A percentile compares a stretch with the other conserved stretches of the same genome.
Conservation (phyloP, 306 rosid species). For the Begonia fuchsioides region DNA sequence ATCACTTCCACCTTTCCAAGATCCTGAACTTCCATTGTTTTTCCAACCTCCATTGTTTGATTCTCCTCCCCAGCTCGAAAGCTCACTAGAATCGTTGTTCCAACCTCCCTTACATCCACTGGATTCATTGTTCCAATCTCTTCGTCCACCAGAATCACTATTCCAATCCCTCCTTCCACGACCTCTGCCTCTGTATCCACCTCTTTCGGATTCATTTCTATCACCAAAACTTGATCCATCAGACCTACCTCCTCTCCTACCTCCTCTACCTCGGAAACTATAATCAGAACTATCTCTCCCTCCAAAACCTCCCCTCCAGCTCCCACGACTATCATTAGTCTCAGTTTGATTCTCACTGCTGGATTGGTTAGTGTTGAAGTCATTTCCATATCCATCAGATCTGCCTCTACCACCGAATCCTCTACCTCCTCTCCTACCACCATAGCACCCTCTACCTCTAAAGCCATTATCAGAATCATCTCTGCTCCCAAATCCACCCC, state of each 20-base stretch:
- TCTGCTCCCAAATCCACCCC: constrained; percentile 5
- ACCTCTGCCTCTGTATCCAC: constrained; percentile 47
- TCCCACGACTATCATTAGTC: constrained; percentile 10
- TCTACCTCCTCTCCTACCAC: constrained; percentile 36
- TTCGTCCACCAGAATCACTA: constrained; percentile 20
- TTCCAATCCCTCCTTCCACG: constrained; percentile 64
- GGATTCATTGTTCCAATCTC: constrained; percentile 35
- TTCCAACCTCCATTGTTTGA: constrained; percentile 25
- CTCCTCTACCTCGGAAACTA: constrained; percentile 21
- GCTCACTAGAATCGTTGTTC: not conserved
- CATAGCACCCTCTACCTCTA: constrained; percentile 44
- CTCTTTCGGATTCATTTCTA: constrained; percentile 23
- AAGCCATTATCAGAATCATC: constrained; percentile 6
- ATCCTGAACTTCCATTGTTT: constrained; percentile 20
- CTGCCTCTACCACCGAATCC: constrained; percentile 31
- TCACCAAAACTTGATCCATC: constrained; percentile 32
- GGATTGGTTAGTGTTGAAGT: constrained; percentile 6
- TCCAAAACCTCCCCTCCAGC: constrained; percentile 13
- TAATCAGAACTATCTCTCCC: constrained; percentile 5
- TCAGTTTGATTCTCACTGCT: constrained; percentile 15
- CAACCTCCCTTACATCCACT: constrained; percentile 2
- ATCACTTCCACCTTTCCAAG: constrained; percentile 25
- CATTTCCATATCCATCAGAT: constrained; percentile 32
- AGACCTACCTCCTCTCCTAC: constrained; percentile 36
- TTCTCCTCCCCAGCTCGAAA: constrained; percentile 1